These are phyloP conservation scores for Trypanosoma brucei DNA, from an alignment of 208 protist genomes.

Conservation along the genomic window DNA sequence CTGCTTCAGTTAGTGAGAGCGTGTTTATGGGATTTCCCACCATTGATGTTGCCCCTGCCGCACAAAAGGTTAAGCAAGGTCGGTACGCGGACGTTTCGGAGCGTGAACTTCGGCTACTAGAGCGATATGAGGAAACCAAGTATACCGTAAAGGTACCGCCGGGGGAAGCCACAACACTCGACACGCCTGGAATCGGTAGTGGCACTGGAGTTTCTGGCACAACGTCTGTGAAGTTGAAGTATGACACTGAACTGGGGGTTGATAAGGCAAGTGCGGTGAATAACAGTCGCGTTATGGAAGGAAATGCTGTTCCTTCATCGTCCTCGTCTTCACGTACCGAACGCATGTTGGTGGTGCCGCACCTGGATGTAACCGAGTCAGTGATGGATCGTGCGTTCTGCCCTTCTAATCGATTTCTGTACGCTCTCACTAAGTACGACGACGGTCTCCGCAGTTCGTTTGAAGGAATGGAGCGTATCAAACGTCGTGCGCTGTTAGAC, in stretches of 20 bases:
- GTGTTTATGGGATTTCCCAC: slow-evolving; percentile 27
- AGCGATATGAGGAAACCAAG: slow-evolving; percentile 54
- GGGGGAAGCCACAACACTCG: not conserved
- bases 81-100: slow-evolving; percentile 51
- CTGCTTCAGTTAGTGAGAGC: slow-evolving; percentile 16
- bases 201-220: not conserved
- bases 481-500: slow-evolving; percentile 63
- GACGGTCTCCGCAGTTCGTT: slow-evolving; percentile 34
- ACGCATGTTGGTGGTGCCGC: not conserved
- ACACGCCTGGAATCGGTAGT: not conserved
- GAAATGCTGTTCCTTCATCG: not conserved
- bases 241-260: not conserved
- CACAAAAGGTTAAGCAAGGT: slow-evolving; percentile 45
- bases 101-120: slow-evolving; percentile 50
- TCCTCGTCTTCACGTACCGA: slow-evolving; percentile 1
- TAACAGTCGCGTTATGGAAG: not conserved
- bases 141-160: slow-evolving; percentile 6
- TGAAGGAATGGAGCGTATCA: slow-evolving; percentile 65
- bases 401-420: slow-evolving; percentile 67
- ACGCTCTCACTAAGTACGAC: slow-evolving; percentile 45
- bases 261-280: not conserved
- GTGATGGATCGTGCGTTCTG: slow-evolving; percentile 53
- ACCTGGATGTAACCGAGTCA: slow-evolving; percentile 24
- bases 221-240: not conserved
- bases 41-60: slow-evolving; percentile 51